These are phyloP conservation scores for Penicillium sp. DNA, from an alignment of 2,329 filamentous ascomycete species.

Conservation along the genomic window DNA sequence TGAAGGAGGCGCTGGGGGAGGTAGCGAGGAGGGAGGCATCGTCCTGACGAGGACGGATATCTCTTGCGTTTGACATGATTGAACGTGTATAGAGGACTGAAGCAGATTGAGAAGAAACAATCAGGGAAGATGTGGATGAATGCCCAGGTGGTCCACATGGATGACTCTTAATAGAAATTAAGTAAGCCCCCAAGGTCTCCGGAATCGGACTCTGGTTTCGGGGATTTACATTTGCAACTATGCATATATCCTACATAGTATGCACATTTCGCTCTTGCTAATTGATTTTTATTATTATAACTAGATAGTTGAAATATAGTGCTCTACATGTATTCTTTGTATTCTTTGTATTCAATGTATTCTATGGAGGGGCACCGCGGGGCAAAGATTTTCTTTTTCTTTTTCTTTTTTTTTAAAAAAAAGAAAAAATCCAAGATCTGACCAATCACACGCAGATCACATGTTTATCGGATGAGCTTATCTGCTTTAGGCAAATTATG, in stretches of 20 bases:
- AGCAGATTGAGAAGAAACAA: background rate
- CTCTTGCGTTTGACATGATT: slow-evolving; percentile 28
- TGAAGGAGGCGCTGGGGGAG: slow-evolving; percentile 66
- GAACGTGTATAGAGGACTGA: slow-evolving; percentile 2
- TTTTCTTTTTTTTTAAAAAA: background rate
- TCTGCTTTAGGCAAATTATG: slow-evolving; percentile 2
- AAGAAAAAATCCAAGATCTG: background rate
- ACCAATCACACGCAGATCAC: slow-evolving; percentile 1
- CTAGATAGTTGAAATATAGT: background rate
- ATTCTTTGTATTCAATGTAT: background rate
- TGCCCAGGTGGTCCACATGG: background rate
- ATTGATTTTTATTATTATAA: background rate
- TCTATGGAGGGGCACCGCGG: slow-evolving; percentile 6
- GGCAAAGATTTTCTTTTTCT: background rate
- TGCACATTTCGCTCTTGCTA: background rate
- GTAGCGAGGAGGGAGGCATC: slow-evolving; percentile 53
- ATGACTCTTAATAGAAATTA: slow-evolving; percentile 12
- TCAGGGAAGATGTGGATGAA: slow-evolving; percentile 9
- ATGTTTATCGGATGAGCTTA: background rate
- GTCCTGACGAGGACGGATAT: slow-evolving; percentile 28
- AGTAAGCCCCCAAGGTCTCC: slow-evolving; percentile 15
- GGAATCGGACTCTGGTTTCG: slow-evolving; percentile 12
- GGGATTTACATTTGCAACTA: background rate
- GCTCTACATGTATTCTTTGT: background rate
- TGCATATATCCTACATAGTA: background rate